Percentiles rank a stretch among this genome's conserved stretches.
These are phyloP conservation scores for Calamus simplicifolius DNA, from an alignment of 176 grass and related monocot genomes.

Conservation along the genomic window DNA sequence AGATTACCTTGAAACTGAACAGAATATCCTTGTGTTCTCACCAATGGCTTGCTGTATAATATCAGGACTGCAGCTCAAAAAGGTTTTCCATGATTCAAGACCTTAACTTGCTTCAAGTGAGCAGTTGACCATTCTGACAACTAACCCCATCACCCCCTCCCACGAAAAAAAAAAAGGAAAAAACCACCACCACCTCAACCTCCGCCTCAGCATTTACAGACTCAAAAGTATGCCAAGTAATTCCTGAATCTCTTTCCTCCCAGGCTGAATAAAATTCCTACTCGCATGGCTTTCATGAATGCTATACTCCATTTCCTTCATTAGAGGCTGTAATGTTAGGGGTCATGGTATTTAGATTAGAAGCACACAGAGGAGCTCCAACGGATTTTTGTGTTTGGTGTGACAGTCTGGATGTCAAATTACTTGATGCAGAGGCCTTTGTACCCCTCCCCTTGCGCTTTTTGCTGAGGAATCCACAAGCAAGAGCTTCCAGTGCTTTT, in stretches of 20 bases:
- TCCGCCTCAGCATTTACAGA: too few relatives aligned
- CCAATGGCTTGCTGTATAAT: too few relatives aligned
- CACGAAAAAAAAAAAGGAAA: too few relatives aligned
- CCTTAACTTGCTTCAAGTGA: too few relatives aligned
- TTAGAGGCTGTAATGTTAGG: background rate
- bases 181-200: too few relatives aligned
- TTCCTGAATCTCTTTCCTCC: background rate
- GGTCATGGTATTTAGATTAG: too few relatives aligned
- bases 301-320: background rate
- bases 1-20: too few relatives aligned
- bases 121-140: too few relatives aligned
- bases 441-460: conserved; percentile 48
- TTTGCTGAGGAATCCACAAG: conserved; percentile 59
- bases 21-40: too few relatives aligned
- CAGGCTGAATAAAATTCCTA: background rate
- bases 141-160: too few relatives aligned
- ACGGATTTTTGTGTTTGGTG: conserved; percentile 28
- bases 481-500: conserved; percentile 78
- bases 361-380: conserved; percentile 4
- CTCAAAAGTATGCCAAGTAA: background rate
- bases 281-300: background rate
- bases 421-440: conserved; percentile 7
- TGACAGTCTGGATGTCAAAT: conserved; percentile 23
- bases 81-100: too few relatives aligned
- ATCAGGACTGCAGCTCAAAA: too few relatives aligned